phyloP scores from a whole-genome alignment of 2,329 filamentous ascomycete species.

The Cercospora janseana region DNA sequence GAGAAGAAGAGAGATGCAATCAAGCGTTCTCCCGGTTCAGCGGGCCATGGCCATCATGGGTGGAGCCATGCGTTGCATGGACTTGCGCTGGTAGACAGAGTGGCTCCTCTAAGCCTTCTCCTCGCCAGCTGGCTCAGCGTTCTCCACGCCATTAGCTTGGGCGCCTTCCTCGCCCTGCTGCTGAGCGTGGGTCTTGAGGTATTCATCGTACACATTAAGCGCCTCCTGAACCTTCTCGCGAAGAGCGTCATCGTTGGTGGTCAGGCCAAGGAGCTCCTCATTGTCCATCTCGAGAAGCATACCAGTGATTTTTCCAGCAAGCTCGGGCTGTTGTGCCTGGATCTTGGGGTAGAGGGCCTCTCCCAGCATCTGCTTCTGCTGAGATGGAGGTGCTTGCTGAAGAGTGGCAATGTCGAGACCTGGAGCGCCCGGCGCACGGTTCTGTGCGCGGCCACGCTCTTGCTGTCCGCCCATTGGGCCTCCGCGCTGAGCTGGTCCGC shows the following conservation, averaged over 20 bases:
- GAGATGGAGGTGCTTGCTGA: slow-evolving; percentile 58
- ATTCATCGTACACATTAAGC: slow-evolving; percentile 95
- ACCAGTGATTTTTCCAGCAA: slow-evolving; percentile 98
- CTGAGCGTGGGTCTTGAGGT: slow-evolving; percentile 78
- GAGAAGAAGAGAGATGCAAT: slow-evolving; percentile 18
- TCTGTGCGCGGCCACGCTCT: slow-evolving; percentile 40
- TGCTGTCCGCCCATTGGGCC: slow-evolving; percentile 40
- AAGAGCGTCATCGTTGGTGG: slow-evolving; percentile 84
- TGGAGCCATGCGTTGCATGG: slow-evolving; percentile 19
- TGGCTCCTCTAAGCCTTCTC: slow-evolving; percentile 35
- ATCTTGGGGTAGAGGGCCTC: slow-evolving; percentile 99
- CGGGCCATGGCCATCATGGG: slow-evolving; percentile 19
- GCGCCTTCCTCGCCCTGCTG: slow-evolving; percentile 33
- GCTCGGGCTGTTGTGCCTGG: slow-evolving; percentile 84
- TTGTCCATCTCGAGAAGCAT: slow-evolving; percentile 99
- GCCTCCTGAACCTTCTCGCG: slow-evolving; percentile 97
- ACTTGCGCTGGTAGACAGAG: slow-evolving; percentile 20
- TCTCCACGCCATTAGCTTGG: slow-evolving; percentile 37
- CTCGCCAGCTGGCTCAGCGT: slow-evolving; percentile 36
- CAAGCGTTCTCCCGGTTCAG: slow-evolving; percentile 20
- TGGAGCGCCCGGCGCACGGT: slow-evolving; percentile 36
- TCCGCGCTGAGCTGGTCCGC: slow-evolving; percentile 35
- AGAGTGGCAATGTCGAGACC: slow-evolving; percentile 55
- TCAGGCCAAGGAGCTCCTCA: slow-evolving; percentile 86
- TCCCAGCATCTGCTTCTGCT: slow-evolving; percentile 98